These are phyloP conservation scores for Vachellia pachyceras DNA, from an alignment of 306 rosid genomes.

Conservation along the genomic window DNA sequence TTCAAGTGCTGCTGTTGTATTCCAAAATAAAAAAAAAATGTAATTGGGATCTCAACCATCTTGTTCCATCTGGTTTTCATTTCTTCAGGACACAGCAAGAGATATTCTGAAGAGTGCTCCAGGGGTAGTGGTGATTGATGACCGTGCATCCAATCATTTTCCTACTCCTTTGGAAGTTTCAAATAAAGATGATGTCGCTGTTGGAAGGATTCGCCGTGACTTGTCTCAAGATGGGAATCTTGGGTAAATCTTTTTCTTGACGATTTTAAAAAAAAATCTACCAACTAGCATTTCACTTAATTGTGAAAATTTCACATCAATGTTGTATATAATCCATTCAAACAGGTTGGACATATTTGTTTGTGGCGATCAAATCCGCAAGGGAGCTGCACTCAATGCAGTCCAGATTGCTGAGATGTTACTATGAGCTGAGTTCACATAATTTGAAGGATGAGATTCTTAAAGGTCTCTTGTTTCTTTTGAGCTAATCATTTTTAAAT, in stretches of 20 bases:
- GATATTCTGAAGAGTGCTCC: neutral
- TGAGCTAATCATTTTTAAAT: neutral
- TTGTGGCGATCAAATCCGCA: conserved; percentile 98
- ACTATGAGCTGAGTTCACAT: neutral
- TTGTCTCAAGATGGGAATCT: conserved; percentile 82
- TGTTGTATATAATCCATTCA: neutral
- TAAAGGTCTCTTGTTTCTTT: neutral
- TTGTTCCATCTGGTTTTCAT: neutral
- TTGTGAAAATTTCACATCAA: neutral
- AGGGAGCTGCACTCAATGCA: conserved; percentile 98
- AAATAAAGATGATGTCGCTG: conserved; percentile 90
- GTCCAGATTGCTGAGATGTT: conserved; percentile 2
- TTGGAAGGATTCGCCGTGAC: conserved; percentile 93
- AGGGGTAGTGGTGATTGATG: conserved; percentile 77
- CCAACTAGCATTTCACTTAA: neutral
- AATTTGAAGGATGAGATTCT: neutral
- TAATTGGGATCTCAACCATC: neutral
- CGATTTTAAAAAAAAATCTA: neutral
- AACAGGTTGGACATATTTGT: conserved; percentile 85
- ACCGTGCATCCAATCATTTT: conserved; percentile 74
- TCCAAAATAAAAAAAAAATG: neutral
- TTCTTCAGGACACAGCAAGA: conserved; percentile 6
- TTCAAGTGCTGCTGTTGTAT: neutral
- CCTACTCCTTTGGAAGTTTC: conserved; percentile 97
- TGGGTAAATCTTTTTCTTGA: conserved; percentile 54